Percentiles rank a stretch among this genome's conserved stretches.
Conservation (phyloP, 176 grass and related monocot genomes). For the Avena atlantica region DNA sequence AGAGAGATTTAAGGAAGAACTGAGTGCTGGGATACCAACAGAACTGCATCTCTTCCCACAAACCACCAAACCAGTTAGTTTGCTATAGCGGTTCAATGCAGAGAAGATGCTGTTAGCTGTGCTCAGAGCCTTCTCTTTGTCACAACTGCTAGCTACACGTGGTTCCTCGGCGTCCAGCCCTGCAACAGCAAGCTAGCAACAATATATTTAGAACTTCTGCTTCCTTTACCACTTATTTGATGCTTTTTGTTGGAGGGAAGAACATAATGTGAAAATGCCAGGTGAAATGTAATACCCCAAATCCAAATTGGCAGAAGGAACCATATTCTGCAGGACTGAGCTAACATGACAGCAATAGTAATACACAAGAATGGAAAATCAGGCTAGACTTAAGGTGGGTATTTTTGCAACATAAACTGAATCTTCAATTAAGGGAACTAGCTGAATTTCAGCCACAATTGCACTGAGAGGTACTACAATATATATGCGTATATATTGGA, state of each 20-base stretch:
- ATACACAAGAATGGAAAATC: conserved; percentile 29
- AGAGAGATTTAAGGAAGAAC: conserved; percentile 79
- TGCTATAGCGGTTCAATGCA: conserved; percentile 67
- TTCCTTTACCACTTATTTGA: conserved; percentile 12
- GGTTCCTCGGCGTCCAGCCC: conserved; percentile 71
- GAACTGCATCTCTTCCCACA: conserved; percentile 65
- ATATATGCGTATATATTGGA: neutral
- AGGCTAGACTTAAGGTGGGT: neutral
- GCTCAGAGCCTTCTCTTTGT: conserved; percentile 73
- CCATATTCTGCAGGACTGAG: conserved; percentile 3
- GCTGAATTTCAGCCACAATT: neutral
- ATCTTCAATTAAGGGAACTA: conserved; percentile 8
- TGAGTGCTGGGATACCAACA: conserved; percentile 67
- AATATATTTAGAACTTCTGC: conserved; percentile 66
- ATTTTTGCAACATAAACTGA: neutral
- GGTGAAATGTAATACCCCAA: conserved; percentile 13
- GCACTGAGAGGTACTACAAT: neutral
- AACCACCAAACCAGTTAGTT: conserved; percentile 82
- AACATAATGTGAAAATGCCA: neutral
- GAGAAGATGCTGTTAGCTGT: conserved; percentile 72
- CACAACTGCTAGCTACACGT: conserved; percentile 54
- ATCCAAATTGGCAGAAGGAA: neutral
- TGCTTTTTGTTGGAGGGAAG: neutral
- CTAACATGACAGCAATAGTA: neutral
- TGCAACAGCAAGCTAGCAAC: conserved; percentile 87